Conservation (phyloP, 2,329 filamentous ascomycete species). For the Pseudogymnoascus sp. region DNA sequence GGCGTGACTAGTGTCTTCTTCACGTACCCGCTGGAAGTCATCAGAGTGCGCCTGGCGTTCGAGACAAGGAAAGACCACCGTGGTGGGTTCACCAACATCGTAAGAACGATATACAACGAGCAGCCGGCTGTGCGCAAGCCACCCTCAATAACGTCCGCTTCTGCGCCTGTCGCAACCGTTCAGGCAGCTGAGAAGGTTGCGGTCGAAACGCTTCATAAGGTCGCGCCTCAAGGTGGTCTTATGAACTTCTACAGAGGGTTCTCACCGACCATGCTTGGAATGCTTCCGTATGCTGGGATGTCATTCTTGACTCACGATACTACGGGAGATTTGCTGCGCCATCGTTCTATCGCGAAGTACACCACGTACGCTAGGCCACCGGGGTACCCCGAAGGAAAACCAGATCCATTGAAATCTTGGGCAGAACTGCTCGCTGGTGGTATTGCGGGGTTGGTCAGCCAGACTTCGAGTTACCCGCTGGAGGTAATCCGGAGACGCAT, state of each 20-base stretch:
- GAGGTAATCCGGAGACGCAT: conserved; percentile 88
- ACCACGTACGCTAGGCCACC: conserved; percentile 63
- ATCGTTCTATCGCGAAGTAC: conserved; percentile 57
- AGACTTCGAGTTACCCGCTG: conserved; percentile 87
- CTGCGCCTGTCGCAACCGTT: conserved; percentile 26
- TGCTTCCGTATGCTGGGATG: conserved; percentile 93
- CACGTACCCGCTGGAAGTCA: conserved; percentile 90
- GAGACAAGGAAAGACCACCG: conserved; percentile 73
- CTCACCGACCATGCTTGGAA: conserved; percentile 79
- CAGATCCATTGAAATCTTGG: conserved; percentile 70
- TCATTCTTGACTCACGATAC: conserved; percentile 95
- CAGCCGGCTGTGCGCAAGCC: conserved; percentile 35
- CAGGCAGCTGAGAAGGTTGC: conserved; percentile 35
- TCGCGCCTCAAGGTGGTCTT: conserved; percentile 59
- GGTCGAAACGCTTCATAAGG: conserved; percentile 38
- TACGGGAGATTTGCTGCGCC: conserved; percentile 73
- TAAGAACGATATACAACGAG: conserved; percentile 80
- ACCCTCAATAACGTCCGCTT: conserved; percentile 21
- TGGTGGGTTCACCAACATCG: conserved; percentile 67
- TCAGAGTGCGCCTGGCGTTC: conserved; percentile 86
- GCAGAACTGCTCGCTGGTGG: conserved; percentile 82
- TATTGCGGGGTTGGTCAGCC: conserved; percentile 77
- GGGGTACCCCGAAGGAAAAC: conserved; percentile 50
- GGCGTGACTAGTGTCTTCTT: conserved; percentile 90
- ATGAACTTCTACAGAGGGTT: conserved; percentile 95